Percentiles rank a stretch among this genome's conserved stretches.
Conservation (phyloP, 441 rosid genomes). For the Gossypium aridum region DNA sequence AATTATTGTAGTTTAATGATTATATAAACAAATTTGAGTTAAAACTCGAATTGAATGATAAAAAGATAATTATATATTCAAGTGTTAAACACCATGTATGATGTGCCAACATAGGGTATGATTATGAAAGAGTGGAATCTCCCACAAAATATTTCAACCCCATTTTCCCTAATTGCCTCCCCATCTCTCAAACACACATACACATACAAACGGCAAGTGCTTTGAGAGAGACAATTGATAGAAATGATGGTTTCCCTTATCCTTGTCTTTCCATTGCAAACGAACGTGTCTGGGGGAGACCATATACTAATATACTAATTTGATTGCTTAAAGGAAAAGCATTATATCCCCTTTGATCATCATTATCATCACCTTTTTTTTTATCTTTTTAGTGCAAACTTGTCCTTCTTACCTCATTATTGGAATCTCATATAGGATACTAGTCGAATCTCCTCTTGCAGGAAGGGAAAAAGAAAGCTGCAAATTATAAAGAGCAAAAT, state of each 20-base stretch:
- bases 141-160: background rate
- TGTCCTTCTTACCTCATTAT: background rate
- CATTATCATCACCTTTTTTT: background rate
- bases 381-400: background rate
- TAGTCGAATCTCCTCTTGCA: slow-evolving; percentile 14
- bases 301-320: background rate
- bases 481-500: background rate
- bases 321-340: slow-evolving; percentile 13
- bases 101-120: background rate
- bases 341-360: background rate
- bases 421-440: slow-evolving; percentile 13
- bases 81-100: background rate
- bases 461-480: background rate
- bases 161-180: background rate
- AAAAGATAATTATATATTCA: background rate
- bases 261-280: slow-evolving; percentile 2
- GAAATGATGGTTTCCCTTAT: slow-evolving; percentile 4
- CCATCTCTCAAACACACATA: background rate
- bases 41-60: background rate
- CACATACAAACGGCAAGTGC: background rate
- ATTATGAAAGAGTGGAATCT: background rate
- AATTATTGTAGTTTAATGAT: background rate
- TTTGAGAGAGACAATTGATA: slow-evolving; percentile 7
- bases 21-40: background rate
- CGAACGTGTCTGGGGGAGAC: background rate